A percentile compares a stretch with the other conserved stretches of the same genome.
Evolutionary conservation across 1,139 yeast species (phyloP).

Genomic region (Lodderomyces parapsilosis): DNA sequence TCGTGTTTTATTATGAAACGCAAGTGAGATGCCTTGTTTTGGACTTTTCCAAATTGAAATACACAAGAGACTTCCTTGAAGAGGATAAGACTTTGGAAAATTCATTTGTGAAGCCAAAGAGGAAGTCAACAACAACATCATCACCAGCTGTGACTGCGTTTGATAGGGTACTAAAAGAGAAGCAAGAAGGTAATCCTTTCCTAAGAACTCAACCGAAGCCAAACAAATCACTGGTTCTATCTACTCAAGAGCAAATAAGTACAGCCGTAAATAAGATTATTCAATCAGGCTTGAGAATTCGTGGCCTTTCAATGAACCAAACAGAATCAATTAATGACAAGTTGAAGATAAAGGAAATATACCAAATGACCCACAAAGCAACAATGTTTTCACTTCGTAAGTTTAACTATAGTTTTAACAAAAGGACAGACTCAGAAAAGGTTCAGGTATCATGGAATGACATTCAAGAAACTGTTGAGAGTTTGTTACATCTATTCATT

Average conservation of each 20-base stretch:
- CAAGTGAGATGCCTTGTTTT: background rate
- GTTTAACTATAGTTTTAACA: conserved; percentile 25
- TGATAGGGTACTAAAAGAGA: conserved; percentile 37
- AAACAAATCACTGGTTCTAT: conserved; percentile 19
- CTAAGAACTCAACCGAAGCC: conserved; percentile 7
- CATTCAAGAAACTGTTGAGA: conserved; percentile 39
- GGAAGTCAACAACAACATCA: conserved; percentile 1
- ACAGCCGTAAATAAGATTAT: conserved; percentile 36
- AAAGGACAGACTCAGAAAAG: conserved; percentile 9
- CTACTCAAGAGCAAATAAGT: conserved; percentile 32
- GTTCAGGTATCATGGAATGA: conserved; percentile 26
- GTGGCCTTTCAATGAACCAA: conserved; percentile 35
- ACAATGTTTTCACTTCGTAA: conserved; percentile 42
- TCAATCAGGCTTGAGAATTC: conserved; percentile 40
- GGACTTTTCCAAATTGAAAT: background rate
- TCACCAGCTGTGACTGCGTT: conserved; percentile 23
- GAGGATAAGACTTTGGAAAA: background rate
- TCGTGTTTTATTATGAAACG: conserved; percentile 1
- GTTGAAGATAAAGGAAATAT: conserved; percentile 39
- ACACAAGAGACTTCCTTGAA: background rate
- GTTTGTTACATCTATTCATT: conserved; percentile 32
- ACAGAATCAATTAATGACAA: conserved; percentile 29
- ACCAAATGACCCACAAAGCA: conserved; percentile 43
- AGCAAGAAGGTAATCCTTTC: conserved; percentile 19
- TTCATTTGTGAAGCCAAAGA: conserved; percentile 8